Conservation (phyloP, 2,329 filamentous ascomycete species). For the Beauveria caledonica region DNA sequence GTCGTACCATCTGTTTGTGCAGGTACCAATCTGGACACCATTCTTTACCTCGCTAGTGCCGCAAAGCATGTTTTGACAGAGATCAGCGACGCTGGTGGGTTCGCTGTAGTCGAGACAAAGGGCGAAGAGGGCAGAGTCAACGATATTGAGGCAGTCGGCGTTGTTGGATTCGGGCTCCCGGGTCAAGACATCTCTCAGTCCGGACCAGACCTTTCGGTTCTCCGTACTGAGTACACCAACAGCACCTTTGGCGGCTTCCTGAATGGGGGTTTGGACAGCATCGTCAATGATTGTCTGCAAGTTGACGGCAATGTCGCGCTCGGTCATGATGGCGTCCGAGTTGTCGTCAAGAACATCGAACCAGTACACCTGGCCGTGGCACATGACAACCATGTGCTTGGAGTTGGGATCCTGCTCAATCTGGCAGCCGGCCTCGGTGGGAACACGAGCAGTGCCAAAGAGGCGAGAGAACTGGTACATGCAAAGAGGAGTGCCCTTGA, state of each 20-base stretch:
- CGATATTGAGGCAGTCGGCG: slow-evolving; percentile 87
- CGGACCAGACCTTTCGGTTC: slow-evolving; percentile 93
- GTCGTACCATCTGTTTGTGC: slow-evolving; percentile 98
- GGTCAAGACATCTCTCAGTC: slow-evolving; percentile 78
- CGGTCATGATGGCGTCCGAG: slow-evolving; percentile 92
- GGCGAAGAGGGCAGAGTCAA: slow-evolving; percentile 88
- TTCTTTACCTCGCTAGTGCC: slow-evolving; percentile 86
- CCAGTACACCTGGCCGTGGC: slow-evolving; percentile 96
- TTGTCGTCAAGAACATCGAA: slow-evolving; percentile 96
- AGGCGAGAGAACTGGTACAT: slow-evolving; percentile 98
- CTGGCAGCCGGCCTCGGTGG: slow-evolving; percentile 88
- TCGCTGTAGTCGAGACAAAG: slow-evolving; percentile 91
- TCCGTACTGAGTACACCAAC: slow-evolving; percentile 91
- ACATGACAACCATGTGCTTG: slow-evolving; percentile 88
- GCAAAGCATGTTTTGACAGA: slow-evolving; percentile 99
- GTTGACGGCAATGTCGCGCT: slow-evolving; percentile 87
- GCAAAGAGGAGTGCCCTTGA: slow-evolving; percentile 77
- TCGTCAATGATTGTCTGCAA: slow-evolving; percentile 88
- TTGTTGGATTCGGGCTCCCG: slow-evolving; percentile 87
- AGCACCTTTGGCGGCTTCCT: slow-evolving; percentile 91
- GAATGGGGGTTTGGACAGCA: slow-evolving; percentile 79
- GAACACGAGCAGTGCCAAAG: slow-evolving; percentile 90
- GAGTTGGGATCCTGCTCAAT: slow-evolving; percentile 92
- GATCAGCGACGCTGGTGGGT: slow-evolving; percentile 66
- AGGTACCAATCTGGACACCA: slow-evolving; percentile 93